Evolutionary conservation across 148 eudicot species (phyloP).

Genomic region (Rhododendron ovatum): DNA sequence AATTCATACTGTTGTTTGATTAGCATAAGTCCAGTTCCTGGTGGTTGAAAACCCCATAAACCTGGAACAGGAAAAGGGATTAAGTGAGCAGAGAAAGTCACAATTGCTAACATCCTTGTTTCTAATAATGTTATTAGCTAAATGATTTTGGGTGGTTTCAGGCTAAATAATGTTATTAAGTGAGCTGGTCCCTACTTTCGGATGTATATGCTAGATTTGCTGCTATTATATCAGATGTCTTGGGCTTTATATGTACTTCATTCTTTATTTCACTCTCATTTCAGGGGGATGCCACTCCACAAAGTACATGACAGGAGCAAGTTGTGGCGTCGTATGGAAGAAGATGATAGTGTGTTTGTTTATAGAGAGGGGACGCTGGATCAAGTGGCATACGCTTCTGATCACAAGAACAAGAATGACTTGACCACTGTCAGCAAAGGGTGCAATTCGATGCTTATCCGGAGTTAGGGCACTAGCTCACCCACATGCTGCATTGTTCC

Average conservation of each 20-base stretch:
- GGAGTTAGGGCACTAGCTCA: constrained; percentile 21
- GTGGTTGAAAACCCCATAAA: not conserved
- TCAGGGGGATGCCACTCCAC: constrained; percentile 49
- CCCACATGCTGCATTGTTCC: constrained; percentile 22
- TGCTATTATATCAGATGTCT: not conserved
- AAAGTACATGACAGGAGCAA: constrained; percentile 24
- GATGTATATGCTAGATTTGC: not conserved
- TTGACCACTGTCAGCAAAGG: not conserved
- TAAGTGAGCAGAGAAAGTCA: not conserved
- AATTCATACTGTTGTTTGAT: not conserved
- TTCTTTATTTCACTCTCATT: not conserved
- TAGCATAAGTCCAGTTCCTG: not conserved
- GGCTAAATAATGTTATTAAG: not conserved
- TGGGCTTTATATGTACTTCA: not conserved
- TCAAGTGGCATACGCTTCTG: constrained; percentile 18
- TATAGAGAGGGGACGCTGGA: constrained; percentile 49
- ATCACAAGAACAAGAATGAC: constrained; percentile 14
- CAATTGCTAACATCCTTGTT: not conserved
- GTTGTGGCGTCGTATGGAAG: constrained; percentile 35
- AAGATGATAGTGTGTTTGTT: constrained; percentile 28
- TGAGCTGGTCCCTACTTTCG: not conserved
- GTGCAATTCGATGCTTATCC: constrained; percentile 17
- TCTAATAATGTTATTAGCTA: not conserved
- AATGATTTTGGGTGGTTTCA: not conserved
- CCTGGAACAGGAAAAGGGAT: not conserved